Evolutionary conservation across 2,329 filamentous ascomycete species (phyloP), one percentile per base, ranked within the genome.

Genomic region (Penicillium oxalicum): DNA sequence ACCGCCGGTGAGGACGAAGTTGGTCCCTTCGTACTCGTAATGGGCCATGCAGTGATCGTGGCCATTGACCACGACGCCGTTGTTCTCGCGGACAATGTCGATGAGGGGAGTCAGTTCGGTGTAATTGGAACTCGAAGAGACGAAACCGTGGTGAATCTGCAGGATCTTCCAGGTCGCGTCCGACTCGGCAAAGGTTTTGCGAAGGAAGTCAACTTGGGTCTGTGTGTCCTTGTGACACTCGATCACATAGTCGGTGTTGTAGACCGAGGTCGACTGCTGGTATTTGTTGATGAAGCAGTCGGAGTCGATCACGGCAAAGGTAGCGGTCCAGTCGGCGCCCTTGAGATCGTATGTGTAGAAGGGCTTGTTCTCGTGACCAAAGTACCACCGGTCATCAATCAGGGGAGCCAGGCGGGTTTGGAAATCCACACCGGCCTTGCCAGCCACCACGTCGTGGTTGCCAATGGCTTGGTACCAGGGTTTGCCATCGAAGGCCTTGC

Each of bases 1-100:
- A 11, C 44, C 50, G 9, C 50, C 48, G 25, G 51, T 53, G 38
- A 62, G 51, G 26, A 62, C 56, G 26, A 59, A 61, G 51, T 61
- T 48, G 4, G 52, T 61, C 11, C 55, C 53, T 26, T 61, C 46
- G 34, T 40, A 42, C n/a, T 53, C 34, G 51, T 59, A 62, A 48
- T 62, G 59, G 0, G 52, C 59, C 27, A 60, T 35, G 34, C 58
- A 62, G 52, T 62, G 59, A 38, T 62, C 59, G 40, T 62, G 59
- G 8, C 59, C 58, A 26, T 61, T 62, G 6, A 62, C 25, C 9
- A 62, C 58, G n/a, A 60, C 48, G 24, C 48, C 57, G 13, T 50
- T 53, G 34, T 50, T 34, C 27, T 50, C 39, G 4, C 48, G 47
- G 12, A 58, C 58, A 37, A 61, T 53, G 2, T 56, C 50, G 12